Conservation (phyloP, 176 grass and related monocot genomes). For the Musa itinerans region DNA sequence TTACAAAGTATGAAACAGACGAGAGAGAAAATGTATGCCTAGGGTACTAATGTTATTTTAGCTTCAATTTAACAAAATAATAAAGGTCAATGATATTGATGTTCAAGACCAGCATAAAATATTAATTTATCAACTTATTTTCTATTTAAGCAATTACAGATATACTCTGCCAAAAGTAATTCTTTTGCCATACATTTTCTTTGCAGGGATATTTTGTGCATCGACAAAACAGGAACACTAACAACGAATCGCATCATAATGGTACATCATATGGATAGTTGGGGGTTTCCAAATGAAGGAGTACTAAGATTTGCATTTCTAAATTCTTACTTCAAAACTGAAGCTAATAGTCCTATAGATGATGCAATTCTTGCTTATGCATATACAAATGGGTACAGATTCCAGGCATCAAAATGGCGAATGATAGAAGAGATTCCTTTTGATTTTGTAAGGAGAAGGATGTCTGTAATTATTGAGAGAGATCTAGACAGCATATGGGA, state of each 20-base stretch:
- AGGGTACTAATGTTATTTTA: too few relatives aligned
- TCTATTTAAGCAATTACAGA: too few relatives aligned
- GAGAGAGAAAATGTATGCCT: too few relatives aligned
- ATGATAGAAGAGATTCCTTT: conserved; percentile 37
- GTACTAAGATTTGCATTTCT: conserved; percentile 24
- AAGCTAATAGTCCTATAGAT: conserved; percentile 29
- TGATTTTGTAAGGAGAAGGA: conserved; percentile 37
- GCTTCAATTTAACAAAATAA: too few relatives aligned
- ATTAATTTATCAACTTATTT: too few relatives aligned
- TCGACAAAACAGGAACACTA: conserved; percentile 43
- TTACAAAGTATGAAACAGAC: too few relatives aligned
- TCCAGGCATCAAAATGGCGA: conserved; percentile 32
- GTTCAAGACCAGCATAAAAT: too few relatives aligned
- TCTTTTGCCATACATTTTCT: background rate
- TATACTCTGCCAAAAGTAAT: background rate
- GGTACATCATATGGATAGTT: conserved; percentile 39
- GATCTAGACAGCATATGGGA: background rate
- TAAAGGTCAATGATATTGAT: too few relatives aligned
- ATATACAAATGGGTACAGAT: conserved; percentile 36
- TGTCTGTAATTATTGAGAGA: conserved; percentile 34
- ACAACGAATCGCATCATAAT: conserved; percentile 26
- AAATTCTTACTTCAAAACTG: conserved; percentile 24
- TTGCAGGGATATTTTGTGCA: conserved; percentile 42
- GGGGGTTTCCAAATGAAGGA: conserved; percentile 22
- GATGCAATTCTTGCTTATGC: conserved; percentile 41